These are phyloP conservation scores for Venturia oleaginea DNA, from an alignment of 2,329 filamentous ascomycete genomes.

Conservation along the genomic window DNA sequence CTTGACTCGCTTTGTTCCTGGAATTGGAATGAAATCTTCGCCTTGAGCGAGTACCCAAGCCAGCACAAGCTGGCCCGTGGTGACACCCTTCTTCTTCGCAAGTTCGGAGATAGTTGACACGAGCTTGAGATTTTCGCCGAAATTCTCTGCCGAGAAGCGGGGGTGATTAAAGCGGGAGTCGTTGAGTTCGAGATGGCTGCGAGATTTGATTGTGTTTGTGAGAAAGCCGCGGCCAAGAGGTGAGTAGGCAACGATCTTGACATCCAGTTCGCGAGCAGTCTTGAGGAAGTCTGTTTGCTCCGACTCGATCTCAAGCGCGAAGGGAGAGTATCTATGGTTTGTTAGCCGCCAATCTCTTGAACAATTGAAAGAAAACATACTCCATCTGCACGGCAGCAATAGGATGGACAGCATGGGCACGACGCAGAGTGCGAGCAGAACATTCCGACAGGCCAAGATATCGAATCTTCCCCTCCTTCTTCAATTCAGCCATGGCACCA, in stretches of 20 bases:
- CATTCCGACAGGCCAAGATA: slow-evolving; percentile 44
- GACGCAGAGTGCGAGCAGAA: slow-evolving; percentile 39
- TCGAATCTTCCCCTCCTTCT: slow-evolving; percentile 45
- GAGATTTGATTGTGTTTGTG: slow-evolving; percentile 31
- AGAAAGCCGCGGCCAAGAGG: slow-evolving; percentile 36
- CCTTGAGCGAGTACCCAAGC: slow-evolving; percentile 26
- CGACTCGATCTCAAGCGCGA: slow-evolving; percentile 41
- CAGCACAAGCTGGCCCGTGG: slow-evolving; percentile 23
- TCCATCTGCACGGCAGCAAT: slow-evolving; percentile 47
- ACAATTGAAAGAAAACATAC: slow-evolving; percentile 23
- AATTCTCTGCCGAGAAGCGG: slow-evolving; percentile 23
- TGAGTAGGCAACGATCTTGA: slow-evolving; percentile 32
- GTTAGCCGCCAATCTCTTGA: background rate
- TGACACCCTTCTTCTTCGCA: slow-evolving; percentile 23
- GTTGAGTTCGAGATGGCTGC: slow-evolving; percentile 29
- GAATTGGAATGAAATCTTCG: slow-evolving; percentile 17
- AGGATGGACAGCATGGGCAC: slow-evolving; percentile 40
- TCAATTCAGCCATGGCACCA: slow-evolving; percentile 35
- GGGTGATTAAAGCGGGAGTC: slow-evolving; percentile 23
- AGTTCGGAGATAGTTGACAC: slow-evolving; percentile 21
- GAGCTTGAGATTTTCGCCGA: slow-evolving; percentile 25
- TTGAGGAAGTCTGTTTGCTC: slow-evolving; percentile 31
- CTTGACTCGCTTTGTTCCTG: slow-evolving; percentile 22
- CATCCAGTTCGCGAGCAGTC: slow-evolving; percentile 40
- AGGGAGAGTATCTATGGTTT: slow-evolving; percentile 27